phyloP scores from a whole-genome alignment of 441 rosid genomes.

The Syzygium malaccense region DNA sequence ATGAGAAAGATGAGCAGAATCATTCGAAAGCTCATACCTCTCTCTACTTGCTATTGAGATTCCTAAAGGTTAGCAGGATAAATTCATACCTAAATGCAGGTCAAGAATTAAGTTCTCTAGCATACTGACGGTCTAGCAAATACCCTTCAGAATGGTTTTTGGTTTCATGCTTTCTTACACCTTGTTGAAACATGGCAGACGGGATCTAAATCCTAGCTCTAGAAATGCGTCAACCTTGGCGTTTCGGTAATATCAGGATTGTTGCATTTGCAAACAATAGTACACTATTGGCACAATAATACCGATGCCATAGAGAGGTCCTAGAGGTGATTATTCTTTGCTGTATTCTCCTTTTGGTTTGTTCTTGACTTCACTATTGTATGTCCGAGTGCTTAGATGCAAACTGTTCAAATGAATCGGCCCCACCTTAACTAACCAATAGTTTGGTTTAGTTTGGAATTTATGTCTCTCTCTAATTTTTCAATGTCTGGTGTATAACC shows the following conservation, averaged over 20 bases:
- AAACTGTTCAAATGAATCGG: not conserved
- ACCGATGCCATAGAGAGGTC: not conserved
- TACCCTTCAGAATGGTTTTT: not conserved
- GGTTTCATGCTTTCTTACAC: not conserved
- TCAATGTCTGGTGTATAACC: not conserved
- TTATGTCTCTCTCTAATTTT: not conserved
- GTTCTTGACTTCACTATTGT: not conserved
- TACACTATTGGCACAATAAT: not conserved
- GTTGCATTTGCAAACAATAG: not conserved
- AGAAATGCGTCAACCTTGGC: not conserved
- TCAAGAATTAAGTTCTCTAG: not conserved
- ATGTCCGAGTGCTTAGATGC: not conserved
- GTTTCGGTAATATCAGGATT: not conserved
- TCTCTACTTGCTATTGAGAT: not conserved
- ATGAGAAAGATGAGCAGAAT: conserved; percentile 50
- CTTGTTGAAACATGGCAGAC: not conserved
- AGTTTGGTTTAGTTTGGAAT: not conserved
- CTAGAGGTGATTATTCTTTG: not conserved
- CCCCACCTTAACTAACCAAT: not conserved
- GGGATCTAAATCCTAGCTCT: not conserved
- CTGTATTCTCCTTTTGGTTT: not conserved
- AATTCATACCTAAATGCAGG: not conserved
- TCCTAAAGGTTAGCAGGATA: not conserved
- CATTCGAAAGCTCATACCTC: not conserved
- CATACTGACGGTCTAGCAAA: not conserved